Conservation (phyloP, 768 basidiomycete genomes). For the Lactarius hatsudake region DNA sequence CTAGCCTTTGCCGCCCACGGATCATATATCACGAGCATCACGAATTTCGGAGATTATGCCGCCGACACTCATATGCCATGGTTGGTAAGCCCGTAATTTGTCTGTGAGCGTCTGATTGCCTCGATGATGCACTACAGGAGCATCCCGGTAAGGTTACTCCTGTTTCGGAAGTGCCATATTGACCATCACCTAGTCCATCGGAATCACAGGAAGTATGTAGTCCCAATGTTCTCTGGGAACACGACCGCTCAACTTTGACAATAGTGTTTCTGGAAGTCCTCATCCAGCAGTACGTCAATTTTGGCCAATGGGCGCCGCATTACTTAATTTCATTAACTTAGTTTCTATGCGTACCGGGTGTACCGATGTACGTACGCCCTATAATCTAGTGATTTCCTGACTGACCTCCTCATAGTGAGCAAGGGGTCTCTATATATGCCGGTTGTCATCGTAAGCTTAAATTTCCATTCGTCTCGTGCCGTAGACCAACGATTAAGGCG, state of each 20-base stretch:
- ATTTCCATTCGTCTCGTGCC: background rate
- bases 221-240: background rate
- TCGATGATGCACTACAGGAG: background rate
- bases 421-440: background rate
- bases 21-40: conserved; percentile 5
- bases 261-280: background rate
- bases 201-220: background rate
- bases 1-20: background rate
- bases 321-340: background rate
- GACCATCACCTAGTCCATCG: background rate
- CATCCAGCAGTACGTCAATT: conserved; percentile 3
- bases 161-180: background rate
- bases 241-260: background rate
- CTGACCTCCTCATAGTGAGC: background rate
- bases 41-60: conserved; percentile 5
- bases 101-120: background rate
- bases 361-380: background rate
- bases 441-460: background rate
- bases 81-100: background rate
- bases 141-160: background rate
- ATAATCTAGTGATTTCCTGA: background rate
- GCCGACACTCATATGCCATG: background rate
- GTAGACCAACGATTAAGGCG: background rate
- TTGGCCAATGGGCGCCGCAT: background rate
- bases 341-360: conserved; percentile 7